Evolutionary conservation across 306 rosid species (phyloP), one percentile per base, ranked within the genome.

Genomic region (Citrullus amarus): DNA sequence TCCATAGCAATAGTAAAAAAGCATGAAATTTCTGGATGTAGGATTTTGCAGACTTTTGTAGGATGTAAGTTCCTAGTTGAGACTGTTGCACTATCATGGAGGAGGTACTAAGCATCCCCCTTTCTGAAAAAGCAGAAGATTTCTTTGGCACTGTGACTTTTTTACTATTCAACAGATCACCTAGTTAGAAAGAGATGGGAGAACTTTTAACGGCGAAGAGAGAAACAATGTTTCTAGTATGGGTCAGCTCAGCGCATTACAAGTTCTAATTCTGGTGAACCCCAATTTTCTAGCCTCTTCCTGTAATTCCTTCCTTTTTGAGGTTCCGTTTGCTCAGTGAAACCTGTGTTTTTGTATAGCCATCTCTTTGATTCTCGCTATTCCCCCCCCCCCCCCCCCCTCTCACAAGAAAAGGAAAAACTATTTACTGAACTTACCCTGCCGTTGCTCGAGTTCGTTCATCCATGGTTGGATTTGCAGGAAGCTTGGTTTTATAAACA

Each of bases 401-500:
- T 0, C 15, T 1, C 65, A 56, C 28, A 55, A 55, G 65, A 59
- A 63, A 34, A 63, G 0, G 73, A 9, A 67, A n/a, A 67, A n/a
- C 34, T 46, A 48, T 55, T 46, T 46, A 22, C 6, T 43, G 36
- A 68, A 84, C 89, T 87, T 80, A 96, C 99, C 99, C 99, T n/a
- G 93, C 92, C 4, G 97, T 90, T 77, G 96, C 96, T 84, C 88
- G 79, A 76, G 86, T 77, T 28, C 88, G 89, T 81, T 96, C 97
- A 78, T 87, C 85, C 76, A 80, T 84, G 3, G 97, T 84, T 79
- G 99, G 97, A 66, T 84, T 81, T 12, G 74, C 39, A 65, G 97
- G 84, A 76, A 92, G 92, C 84, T 90, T 96, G 73, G 93, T 89
- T 81, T 92, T 96, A 87, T 91, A 96, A 80, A 96, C 99, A 46